These are phyloP conservation scores for Leptographium procerum DNA, from an alignment of 2,329 filamentous ascomycete species.

Conservation along the genomic window DNA sequence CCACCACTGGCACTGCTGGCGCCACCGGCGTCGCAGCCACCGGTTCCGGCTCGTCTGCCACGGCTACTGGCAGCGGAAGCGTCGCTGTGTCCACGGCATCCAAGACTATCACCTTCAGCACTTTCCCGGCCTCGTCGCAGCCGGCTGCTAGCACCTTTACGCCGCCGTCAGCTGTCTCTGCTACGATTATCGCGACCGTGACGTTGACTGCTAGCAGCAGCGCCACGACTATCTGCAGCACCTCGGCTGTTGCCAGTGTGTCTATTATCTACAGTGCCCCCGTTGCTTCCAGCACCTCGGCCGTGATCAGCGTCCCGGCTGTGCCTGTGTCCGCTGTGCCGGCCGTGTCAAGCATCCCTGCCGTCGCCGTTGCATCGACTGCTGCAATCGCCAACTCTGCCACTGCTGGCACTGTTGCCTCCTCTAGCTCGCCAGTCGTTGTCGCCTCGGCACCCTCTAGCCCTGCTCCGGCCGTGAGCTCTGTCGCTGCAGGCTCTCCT, in stretches of 20 bases:
- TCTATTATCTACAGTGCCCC: neutral
- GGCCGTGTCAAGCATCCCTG: neutral
- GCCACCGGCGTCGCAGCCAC: constrained; percentile 5
- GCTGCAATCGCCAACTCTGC: neutral
- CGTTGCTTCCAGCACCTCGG: neutral
- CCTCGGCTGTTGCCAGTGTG: neutral
- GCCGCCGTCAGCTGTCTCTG: constrained; percentile 8
- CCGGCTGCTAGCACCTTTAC: constrained; percentile 12
- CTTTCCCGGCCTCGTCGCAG: constrained; percentile 12
- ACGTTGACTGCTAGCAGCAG: neutral
- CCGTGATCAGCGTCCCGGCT: neutral
- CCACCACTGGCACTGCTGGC: constrained; percentile 11
- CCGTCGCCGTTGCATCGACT: neutral
- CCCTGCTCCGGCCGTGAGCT: neutral
- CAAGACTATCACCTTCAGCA: constrained; percentile 13
- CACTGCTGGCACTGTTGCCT: too few species aligned
- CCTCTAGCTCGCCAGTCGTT: neutral
- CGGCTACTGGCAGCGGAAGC: neutral
- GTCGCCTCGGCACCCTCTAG: too few species aligned
- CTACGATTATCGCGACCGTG: neutral
- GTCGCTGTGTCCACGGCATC: constrained; percentile 8
- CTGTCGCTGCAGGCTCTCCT: neutral
- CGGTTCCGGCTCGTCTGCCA: neutral
- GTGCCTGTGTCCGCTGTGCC: neutral
- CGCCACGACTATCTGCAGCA: neutral